Base-by-base conservation (phyloP, 257 asterid genomes). In the Rauvolfia tetraphylla region DNA sequence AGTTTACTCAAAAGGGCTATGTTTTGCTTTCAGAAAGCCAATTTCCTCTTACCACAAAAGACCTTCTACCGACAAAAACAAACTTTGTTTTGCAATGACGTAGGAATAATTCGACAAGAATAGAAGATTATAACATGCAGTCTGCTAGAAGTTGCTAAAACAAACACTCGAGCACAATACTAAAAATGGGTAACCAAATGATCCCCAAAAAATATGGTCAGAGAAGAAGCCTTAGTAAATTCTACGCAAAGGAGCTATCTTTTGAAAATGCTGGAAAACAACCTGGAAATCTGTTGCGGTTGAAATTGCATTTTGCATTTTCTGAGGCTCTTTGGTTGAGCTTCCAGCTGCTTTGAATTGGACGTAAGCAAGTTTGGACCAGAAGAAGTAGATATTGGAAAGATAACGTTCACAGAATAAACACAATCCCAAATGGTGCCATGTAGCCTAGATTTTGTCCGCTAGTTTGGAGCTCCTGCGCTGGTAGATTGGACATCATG, bases 351-450 rank as follows among this genome's bases (percentile, higher is more conserved):
- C 18, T 20, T 25, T 54, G 68, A 48, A 23, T n/a, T 73, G 79
- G 10, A 53, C 39, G 41, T 63, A 8, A 57, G 71, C 17, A 46
- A 59, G 8, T 71, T 42, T 48, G 83, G 79, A 77, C 83, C 83
- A 84, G 87, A 83, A 72, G 82, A 76, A 80, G 36, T 58, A 82
- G 96, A 87, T 89, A 82, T 83, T 72, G 78, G 86, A 68, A 54
- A 73, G 89, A 89, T 87, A 84, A 81, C 76, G 93, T 90, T 79
- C 90, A 85, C 87, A 81, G 59, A 81, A 86, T 71, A 78, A 76
- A 83, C 73, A 62, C 84, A 71, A 71, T 56, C 22, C 49, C 23
- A 56, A 84, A 78, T 7, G 31, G 63, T 68, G 84, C 80, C 83
- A 79, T 75, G 80, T 74, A 73, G 82, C 80, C 23, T 31, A 34